Conservation (phyloP, 176 grass and related monocot species). For the Cymbopogon citratus region DNA sequence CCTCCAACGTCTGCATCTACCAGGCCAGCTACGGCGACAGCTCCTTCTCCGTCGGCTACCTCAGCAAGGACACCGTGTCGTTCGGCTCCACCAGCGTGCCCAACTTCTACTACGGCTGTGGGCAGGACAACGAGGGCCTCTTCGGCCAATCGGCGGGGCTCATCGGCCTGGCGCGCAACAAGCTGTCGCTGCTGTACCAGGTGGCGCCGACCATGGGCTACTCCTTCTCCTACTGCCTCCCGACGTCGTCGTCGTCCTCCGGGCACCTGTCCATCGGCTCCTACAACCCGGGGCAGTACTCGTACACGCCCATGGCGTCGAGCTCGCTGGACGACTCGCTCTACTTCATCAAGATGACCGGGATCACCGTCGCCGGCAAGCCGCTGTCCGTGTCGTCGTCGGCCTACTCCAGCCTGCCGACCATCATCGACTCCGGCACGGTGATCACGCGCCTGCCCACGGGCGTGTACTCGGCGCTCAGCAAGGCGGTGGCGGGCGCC, state of each 20-base stretch:
- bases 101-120: constrained; percentile 83
- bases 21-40: constrained; percentile 83
- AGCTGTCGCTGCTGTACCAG: constrained; percentile 78
- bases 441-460: constrained; percentile 72
- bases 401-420: constrained; percentile 45
- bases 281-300: constrained; percentile 50
- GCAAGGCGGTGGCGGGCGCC: constrained; percentile 41
- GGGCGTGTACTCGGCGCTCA: constrained; percentile 55
- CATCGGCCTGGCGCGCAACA: constrained; percentile 77
- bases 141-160: constrained; percentile 76
- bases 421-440: constrained; percentile 78
- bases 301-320: constrained; percentile 67
- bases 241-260: constrained; percentile 46
- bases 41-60: constrained; percentile 77
- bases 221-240: constrained; percentile 92
- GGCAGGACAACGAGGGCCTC: constrained; percentile 84
- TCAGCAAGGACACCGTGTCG: constrained; percentile 74
- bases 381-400: constrained; percentile 35
- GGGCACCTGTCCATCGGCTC: constrained; percentile 68
- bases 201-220: constrained; percentile 52
- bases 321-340: constrained; percentile 69
- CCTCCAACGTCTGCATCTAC: constrained; percentile 64
- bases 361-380: constrained; percentile 50
- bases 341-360: constrained; percentile 71
- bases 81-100: constrained; percentile 37